Evolutionary conservation across 306 rosid species (phyloP), one percentile per base, ranked within the genome.

Genomic region (Clitoria ternatea): DNA sequence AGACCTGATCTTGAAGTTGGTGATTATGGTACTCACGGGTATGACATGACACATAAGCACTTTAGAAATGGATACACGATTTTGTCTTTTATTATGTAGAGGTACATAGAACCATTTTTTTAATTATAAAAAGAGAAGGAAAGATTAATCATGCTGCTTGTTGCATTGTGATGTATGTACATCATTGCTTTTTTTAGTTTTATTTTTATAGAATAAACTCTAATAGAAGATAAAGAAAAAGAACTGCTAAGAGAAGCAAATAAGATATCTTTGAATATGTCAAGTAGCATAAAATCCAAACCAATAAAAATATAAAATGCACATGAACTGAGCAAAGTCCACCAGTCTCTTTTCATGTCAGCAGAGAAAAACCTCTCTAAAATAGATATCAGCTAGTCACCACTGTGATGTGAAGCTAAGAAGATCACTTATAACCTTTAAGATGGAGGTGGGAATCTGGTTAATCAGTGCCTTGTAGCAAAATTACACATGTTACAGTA

Each of bases 21-120:
- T 63, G 62, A 24, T 66, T 74, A 32, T 17, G 17, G n/a, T 60
- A 49, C 65, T 61, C 45, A 3, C 37, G 37, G 13, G n/a, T 53
- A 39, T 27, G 22, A 52, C 72, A 52, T 47, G 81, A 67, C 77
- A 18, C 65, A 49, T 26, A 52, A 26, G 62, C 32, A 12, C 24
- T 32, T 40, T 44, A 11, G 33, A 66, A 70, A 57, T 78, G 47
- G 54, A 54, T 44, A 48, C 57, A 12, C 37, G 23, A 24, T 56
- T 26, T 4, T 22, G 45, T 22, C 7, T 57, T 66, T 40, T 42
- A 30, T 27, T 53, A 43, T 14, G 27, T 27, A 20, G 69, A 18
- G 19, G 59, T 37, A 2, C 69, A 19, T 36, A 18, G 18, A 56
- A 2, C 23, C 22, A n/a, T n/a, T 27, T 33, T 43, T 42, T 29